Conservation (phyloP, 345 rosid genomes). For the Trapa bicornis region DNA sequence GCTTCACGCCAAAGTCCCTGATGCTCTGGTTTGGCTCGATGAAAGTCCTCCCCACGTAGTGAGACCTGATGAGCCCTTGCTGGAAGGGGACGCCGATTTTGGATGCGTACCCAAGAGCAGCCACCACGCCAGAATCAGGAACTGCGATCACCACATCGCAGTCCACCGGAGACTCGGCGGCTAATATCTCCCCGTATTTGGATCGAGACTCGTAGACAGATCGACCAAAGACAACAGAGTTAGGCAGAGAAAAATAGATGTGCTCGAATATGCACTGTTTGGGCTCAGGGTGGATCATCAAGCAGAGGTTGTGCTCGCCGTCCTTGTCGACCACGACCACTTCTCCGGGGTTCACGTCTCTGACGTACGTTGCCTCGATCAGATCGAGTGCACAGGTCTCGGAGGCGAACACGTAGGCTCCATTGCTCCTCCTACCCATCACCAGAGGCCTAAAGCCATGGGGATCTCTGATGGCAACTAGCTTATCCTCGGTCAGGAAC, state of each 20-base stretch:
- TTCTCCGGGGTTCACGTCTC: slow-evolving; percentile 93
- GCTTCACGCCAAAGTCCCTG: slow-evolving; percentile 93
- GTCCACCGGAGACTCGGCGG: slow-evolving; percentile 62
- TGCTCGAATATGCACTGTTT: slow-evolving; percentile 95
- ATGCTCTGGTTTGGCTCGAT: slow-evolving; percentile 91
- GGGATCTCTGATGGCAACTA: slow-evolving; percentile 93
- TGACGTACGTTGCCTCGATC: slow-evolving; percentile 82
- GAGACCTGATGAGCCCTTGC: slow-evolving; percentile 84
- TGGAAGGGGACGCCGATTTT: slow-evolving; percentile 81
- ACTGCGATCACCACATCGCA: slow-evolving; percentile 96
- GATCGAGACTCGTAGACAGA: slow-evolving; percentile 77
- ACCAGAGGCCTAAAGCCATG: slow-evolving; percentile 84
- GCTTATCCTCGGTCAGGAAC: slow-evolving; percentile 80
- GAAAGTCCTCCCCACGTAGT: slow-evolving; percentile 89
- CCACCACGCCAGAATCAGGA: slow-evolving; percentile 94
- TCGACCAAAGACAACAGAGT: slow-evolving; percentile 71
- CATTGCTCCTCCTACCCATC: slow-evolving; percentile 93
- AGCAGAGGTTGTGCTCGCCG: slow-evolving; percentile 67
- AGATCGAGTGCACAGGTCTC: slow-evolving; percentile 98
- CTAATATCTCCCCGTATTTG: slow-evolving; percentile 68
- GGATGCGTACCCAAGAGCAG: slow-evolving; percentile 82
- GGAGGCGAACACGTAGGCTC: slow-evolving; percentile 79
- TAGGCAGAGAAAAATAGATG: slow-evolving; percentile 76
- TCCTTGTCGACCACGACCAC: slow-evolving; percentile 77
- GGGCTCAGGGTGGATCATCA: slow-evolving; percentile 52